phyloP scores from a whole-genome alignment of 306 rosid species.

The Oemleria cerasiformis region DNA sequence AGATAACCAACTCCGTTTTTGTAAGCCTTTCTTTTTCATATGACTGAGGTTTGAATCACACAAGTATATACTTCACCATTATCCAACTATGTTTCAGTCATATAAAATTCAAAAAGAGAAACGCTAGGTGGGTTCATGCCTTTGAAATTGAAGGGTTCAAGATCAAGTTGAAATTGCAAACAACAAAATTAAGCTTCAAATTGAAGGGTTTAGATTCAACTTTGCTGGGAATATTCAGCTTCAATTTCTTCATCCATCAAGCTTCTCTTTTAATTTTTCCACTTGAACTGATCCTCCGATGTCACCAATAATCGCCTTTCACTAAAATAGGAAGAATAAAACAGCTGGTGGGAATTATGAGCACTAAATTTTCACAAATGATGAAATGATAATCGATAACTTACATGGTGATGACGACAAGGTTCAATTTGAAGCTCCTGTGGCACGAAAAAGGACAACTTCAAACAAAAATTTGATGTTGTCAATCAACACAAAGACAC shows the following conservation, averaged over 20 bases:
- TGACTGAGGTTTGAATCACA: too few relatives aligned
- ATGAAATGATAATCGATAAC: background rate
- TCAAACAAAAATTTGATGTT: background rate
- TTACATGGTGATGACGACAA: background rate
- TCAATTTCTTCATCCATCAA: background rate
- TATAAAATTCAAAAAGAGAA: too few relatives aligned
- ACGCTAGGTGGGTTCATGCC: background rate
- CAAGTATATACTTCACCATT: background rate
- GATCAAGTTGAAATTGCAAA: background rate
- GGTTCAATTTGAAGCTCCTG: background rate
- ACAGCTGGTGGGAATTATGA: too few relatives aligned
- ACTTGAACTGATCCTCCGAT: background rate
- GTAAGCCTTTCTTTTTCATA: too few relatives aligned
- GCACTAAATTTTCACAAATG: too few relatives aligned
- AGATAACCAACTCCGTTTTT: too few relatives aligned
- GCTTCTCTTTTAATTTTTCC: background rate
- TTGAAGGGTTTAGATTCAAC: background rate
- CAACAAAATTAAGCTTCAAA: background rate
- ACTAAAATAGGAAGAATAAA: background rate
- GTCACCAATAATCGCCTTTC: background rate
- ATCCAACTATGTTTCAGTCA: too few relatives aligned
- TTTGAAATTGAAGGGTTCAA: background rate
- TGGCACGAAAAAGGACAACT: background rate
- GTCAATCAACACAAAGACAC: conserved; percentile 15
- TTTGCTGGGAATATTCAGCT: background rate